Conservation (phyloP, 2,329 filamentous ascomycete genomes). For the Lecanicillium sp. region DNA sequence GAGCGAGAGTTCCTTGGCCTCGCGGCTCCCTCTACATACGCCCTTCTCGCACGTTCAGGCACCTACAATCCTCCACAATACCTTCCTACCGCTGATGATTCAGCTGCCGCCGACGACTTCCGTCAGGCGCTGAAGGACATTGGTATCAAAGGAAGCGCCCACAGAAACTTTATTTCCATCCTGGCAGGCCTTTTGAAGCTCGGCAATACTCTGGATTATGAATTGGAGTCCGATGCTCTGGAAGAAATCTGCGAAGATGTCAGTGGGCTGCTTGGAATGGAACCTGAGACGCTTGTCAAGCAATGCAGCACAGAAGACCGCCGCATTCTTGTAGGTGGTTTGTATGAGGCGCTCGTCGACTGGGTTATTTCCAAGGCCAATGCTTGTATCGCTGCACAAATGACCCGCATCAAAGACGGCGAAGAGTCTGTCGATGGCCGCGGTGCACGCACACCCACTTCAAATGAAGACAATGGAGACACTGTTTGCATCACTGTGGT, state of each 20-base stretch:
- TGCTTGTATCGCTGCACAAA: slow-evolving; percentile 67
- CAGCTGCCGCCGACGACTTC: slow-evolving; percentile 88
- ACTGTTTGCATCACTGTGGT: slow-evolving; percentile 85
- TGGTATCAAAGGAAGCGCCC: slow-evolving; percentile 79
- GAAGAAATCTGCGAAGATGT: slow-evolving; percentile 88
- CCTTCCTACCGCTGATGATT: slow-evolving; percentile 86
- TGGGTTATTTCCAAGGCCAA: slow-evolving; percentile 92
- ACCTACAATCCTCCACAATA: slow-evolving; percentile 84
- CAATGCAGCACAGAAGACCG: slow-evolving; percentile 82
- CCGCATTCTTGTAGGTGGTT: slow-evolving; percentile 68
- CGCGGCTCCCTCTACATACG: slow-evolving; percentile 67
- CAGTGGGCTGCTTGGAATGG: slow-evolving; percentile 73
- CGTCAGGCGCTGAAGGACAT: slow-evolving; percentile 79
- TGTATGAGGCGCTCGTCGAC: slow-evolving; percentile 92
- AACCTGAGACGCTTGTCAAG: slow-evolving; percentile 70
- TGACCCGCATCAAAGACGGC: slow-evolving; percentile 56
- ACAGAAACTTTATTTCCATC: slow-evolving; percentile 76
- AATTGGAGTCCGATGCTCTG: slow-evolving; percentile 74
- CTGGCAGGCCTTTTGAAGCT: slow-evolving; percentile 84
- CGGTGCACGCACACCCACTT: slow-evolving; percentile 54
- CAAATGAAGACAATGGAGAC: slow-evolving; percentile 65
- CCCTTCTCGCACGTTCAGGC: slow-evolving; percentile 70
- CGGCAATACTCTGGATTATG: slow-evolving; percentile 80
- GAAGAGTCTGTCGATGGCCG: slow-evolving; percentile 60
- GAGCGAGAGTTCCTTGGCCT: slow-evolving; percentile 85